A percentile compares a stretch with the other conserved stretches of the same genome.
Evolutionary conservation across 148 eudicot species (phyloP).

Genomic region (Rhododendron molle): DNA sequence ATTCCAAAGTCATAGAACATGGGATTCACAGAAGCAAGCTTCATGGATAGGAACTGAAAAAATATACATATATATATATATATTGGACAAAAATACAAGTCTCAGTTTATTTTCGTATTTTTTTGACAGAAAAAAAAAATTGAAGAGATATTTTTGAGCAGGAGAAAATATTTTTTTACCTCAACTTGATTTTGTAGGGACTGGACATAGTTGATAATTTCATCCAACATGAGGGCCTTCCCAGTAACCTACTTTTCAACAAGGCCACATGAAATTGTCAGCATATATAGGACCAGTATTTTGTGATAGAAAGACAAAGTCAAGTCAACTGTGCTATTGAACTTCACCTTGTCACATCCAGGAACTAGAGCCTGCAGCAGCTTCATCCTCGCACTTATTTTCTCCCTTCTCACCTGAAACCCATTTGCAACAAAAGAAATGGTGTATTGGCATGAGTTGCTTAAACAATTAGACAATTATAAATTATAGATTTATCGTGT

Average conservation of each 20-base stretch:
- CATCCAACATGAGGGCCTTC: conserved; percentile 95
- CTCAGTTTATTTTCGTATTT: background rate
- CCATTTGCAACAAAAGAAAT: background rate
- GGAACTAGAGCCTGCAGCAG: conserved; percentile 73
- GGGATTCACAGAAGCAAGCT: conserved; percentile 72
- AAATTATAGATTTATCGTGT: background rate
- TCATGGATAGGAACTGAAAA: conserved; percentile 78
- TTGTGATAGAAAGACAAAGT: background rate
- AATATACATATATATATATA: no score
- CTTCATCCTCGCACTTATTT: conserved; percentile 85
- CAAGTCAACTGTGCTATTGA: conserved; percentile 7
- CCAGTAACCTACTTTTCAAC: conserved; percentile 62
- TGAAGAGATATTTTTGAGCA: background rate
- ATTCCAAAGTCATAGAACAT: conserved; percentile 61
- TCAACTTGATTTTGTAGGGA: conserved; percentile 79
- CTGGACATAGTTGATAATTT: conserved; percentile 75
- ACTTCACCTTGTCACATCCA: conserved; percentile 82
- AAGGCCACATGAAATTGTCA: conserved; percentile 29
- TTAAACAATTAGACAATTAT: background rate
- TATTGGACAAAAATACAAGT: background rate
- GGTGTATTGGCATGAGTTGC: background rate
- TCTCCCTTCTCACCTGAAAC: conserved; percentile 78
- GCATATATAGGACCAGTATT: no score
- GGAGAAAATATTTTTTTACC: conserved; percentile 27
- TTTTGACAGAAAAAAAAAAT: background rate